phyloP scores from a whole-genome alignment of 345 rosid species.

The Eutrema japonicum region DNA sequence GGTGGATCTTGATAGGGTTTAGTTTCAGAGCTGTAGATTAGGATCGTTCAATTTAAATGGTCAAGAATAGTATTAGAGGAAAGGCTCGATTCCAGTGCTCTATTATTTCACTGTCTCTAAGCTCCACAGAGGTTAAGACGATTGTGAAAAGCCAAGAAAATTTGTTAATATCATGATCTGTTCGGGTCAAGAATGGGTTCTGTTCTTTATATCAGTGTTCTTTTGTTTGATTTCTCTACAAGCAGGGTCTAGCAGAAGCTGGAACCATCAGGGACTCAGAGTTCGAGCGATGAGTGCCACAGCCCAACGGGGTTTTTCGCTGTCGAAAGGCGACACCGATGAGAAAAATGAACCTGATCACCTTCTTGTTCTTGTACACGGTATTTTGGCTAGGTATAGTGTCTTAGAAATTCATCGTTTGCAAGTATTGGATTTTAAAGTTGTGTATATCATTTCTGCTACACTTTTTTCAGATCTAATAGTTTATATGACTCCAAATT shows the following conservation, averaged over 20 bases:
- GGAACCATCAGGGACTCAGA: constrained; percentile 56
- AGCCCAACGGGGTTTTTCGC: constrained; percentile 52
- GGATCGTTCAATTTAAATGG: background rate
- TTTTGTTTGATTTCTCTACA: constrained; percentile 28
- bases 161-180: background rate
- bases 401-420: background rate
- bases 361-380: constrained; percentile 98
- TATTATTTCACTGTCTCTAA: background rate
- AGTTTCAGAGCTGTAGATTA: background rate
- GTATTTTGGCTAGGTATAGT: constrained; percentile 86
- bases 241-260: constrained; percentile 51
- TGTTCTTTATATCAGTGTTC: background rate
- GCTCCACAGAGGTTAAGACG: background rate
- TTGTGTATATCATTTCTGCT: constrained; percentile 8
- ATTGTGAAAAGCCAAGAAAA: constrained; percentile 22
- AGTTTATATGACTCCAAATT: background rate
- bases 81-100: too few relatives aligned
- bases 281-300: constrained; percentile 72
- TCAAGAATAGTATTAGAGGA: background rate
- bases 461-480: background rate
- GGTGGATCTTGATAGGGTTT: background rate
- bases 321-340: constrained; percentile 46
- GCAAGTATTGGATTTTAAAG: background rate
- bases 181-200: background rate
- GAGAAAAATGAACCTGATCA: constrained; percentile 77